These are phyloP conservation scores for Stachybotrys elegans DNA, from an alignment of 2,329 filamentous ascomycete species.

Conservation along the genomic window DNA sequence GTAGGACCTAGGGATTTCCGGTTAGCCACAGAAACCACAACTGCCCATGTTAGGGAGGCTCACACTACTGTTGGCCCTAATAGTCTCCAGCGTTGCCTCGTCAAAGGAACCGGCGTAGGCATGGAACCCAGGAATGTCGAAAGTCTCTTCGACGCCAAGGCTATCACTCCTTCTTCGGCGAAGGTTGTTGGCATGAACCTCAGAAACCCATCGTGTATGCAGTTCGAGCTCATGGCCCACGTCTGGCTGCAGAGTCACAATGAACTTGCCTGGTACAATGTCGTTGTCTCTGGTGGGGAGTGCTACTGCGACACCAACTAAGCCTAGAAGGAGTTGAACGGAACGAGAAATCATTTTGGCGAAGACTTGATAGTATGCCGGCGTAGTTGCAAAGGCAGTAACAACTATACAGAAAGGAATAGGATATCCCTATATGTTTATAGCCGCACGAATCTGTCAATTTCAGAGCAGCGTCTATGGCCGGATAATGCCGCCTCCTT, in stretches of 20 bases:
- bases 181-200: not conserved
- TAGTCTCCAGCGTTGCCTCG: not conserved
- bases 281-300: not conserved
- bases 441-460: no score
- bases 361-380: constrained; percentile 43
- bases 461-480: no score
- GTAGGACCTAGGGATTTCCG: not conserved
- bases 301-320: not conserved
- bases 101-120: not conserved
- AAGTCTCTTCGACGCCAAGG: not conserved
- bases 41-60: not conserved
- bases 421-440: no score
- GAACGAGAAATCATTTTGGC: not conserved
- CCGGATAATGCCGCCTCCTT: no score
- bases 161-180: not conserved
- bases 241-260: not conserved
- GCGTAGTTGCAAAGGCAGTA: no score
- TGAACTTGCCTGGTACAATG: not conserved
- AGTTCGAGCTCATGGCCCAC: not conserved
- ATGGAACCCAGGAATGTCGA: not conserved
- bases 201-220: not conserved
- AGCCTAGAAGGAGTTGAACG: not conserved
- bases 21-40: not conserved
- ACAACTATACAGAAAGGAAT: no score
- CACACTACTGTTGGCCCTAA: not conserved